Base-by-base conservation (phyloP, 805 yeast genomes). In the Suhomyces emberorum region DNA sequence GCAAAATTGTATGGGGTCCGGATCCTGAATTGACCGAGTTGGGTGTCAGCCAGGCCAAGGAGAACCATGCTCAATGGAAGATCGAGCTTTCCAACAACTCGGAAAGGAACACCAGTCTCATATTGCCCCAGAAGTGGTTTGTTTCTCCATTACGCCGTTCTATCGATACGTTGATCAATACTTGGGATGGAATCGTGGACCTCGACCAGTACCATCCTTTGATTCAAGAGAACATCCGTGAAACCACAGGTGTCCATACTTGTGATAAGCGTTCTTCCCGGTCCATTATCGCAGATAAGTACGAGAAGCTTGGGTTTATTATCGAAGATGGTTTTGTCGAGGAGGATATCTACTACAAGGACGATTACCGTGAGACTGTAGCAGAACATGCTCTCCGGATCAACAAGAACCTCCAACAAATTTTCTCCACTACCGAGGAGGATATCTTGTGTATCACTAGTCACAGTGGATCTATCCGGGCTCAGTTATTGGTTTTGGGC, bases 121-220 rank as follows among this genome's bases (percentile, higher is more conserved):
- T 34, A 11, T 34, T 63, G 20, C 79, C 80, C 3, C 52, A 65
- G 15, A 47, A 48, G 32, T 70, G 69, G 59, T 73, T 58, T 43
- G 57, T 61, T 8, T 72, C 79, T n/a, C 79, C 80, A 1, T 70
- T 75, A 40, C 59, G 70, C n/a, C 57, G 80, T 34, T 67, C 78
- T 4, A 54, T 66, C 21, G 78, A 74, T 41, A 75, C 80, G 7
- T 57, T 74, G 51, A 55, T 63, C 7, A 47, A 59, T 41, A 72
- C 79, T 4, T 75, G 79, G 79, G 44, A 57, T 10, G 66, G 57
- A 15, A 49, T 61, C 15, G 53, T 47, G 25, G 36, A 46, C 28
- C 34, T 44, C 34, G 20, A 39, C 8, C 15, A 34, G 15, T 46
- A 35, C n/a, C 41, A 51, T 34, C 76, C 77, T 1, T 44, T 60